Evolutionary conservation across 1,284 basidiomycete genomes (phyloP), one percentile per base, ranked within the genome.

Genomic region (Papiliotrema fonsecae): DNA sequence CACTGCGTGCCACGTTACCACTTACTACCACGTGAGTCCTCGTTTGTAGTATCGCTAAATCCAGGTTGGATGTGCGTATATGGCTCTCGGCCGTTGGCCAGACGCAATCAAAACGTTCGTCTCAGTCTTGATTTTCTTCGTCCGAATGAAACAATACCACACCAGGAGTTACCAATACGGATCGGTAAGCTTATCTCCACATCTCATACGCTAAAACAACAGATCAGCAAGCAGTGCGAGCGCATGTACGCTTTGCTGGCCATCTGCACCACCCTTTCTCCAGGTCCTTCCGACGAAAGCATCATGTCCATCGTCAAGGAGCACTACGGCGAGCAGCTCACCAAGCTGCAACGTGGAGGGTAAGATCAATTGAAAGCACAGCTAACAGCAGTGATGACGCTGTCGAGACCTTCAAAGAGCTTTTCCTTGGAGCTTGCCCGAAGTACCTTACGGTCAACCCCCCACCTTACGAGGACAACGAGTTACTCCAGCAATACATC

Each of bases 141-240:
- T 87, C 76, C 81, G 88, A 36, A 93, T 88, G 83, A 81, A 88
- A 59, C 89, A 93, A 70, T 97, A 96, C 75, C 92, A 97, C 77
- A 96, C 91, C 6, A 78, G 92, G 55, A 89, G 87, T 68, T 96
- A 96, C 72, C 92, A 97, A 73, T 96, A 96, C 66, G 93, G 97
- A 65, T 91, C 94, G 77, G 87, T 86, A 45, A 42, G 77, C n/a
- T n/a, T n/a, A n/a, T n/a, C n/a, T n/a, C n/a, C n/a, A n/a, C n/a
- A n/a, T n/a, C n/a, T n/a, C n/a, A n/a, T n/a, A n/a, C n/a, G n/a
- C n/a, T n/a, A n/a, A n/a, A n/a, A 24, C 26, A 36, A 13, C 59
- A 89, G 87, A 96, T 98, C 75, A 92, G 86, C 78, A 97, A 97
- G 79, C 92, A 87, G 25, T 92, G 89, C 9, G 94, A 98, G 72